A percentile compares a stretch with the other conserved stretches of the same genome.
Conservation (phyloP, 768 basidiomycete species). For the Termitomyces sp. region DNA sequence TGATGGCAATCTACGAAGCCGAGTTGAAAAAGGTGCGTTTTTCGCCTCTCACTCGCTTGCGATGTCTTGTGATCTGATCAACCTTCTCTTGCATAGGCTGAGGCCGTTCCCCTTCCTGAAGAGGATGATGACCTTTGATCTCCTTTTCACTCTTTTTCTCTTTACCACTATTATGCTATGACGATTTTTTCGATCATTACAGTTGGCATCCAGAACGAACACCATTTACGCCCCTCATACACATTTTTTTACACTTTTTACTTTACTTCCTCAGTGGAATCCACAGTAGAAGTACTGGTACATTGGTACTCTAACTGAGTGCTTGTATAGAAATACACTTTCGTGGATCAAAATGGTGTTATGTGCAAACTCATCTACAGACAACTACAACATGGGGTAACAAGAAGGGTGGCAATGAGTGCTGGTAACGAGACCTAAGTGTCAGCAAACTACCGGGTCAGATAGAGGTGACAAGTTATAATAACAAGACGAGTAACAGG, state of each 20-base stretch:
- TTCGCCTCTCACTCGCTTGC: not conserved
- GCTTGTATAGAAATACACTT: conserved; percentile 16
- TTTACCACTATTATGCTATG: conserved; percentile 18
- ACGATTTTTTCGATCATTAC: conserved; percentile 21
- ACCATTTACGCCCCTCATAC: conserved; percentile 20
- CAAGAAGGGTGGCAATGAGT: not conserved
- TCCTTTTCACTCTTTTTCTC: conserved; percentile 14
- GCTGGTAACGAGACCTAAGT: too few relatives aligned
- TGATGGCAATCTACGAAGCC: conserved; percentile 77
- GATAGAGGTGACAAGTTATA: too few relatives aligned
- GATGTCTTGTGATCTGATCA: not conserved
- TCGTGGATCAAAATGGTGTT: not conserved
- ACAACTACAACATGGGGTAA: not conserved
- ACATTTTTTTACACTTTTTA: conserved; percentile 6
- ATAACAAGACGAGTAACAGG: too few relatives aligned
- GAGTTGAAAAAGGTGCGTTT: conserved; percentile 67
- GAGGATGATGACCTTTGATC: conserved; percentile 87
- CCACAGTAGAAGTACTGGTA: conserved; percentile 16
- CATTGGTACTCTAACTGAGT: conserved; percentile 10
- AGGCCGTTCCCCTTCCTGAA: conserved; percentile 91
- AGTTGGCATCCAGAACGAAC: conserved; percentile 22
- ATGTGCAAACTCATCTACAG: not conserved
- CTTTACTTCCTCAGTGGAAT: conserved; percentile 12
- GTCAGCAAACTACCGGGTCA: too few relatives aligned
- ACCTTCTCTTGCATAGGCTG: conserved; percentile 51